Evolutionary conservation across 805 yeast species (phyloP).

Genomic region (Metschnikowia shivogae): DNA sequence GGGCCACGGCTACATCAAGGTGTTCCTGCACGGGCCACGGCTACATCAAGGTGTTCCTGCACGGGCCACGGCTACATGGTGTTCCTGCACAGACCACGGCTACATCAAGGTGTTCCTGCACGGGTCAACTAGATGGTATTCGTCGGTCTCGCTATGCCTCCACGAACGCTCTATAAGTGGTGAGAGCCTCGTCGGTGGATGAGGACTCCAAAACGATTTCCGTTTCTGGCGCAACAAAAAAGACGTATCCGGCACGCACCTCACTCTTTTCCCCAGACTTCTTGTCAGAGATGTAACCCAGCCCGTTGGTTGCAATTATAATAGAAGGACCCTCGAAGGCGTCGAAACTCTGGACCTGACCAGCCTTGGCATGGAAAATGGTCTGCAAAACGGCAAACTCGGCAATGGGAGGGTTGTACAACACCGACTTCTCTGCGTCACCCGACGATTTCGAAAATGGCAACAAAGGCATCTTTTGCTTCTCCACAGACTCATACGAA

Average conservation of each 20-base stretch:
- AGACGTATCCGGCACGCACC: constrained; percentile 72
- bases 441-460: constrained; percentile 59
- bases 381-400: constrained; percentile 94
- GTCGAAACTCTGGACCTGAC: constrained; percentile 51
- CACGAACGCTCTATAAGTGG: constrained; percentile 86
- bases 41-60: too few relatives aligned
- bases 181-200: constrained; percentile 48
- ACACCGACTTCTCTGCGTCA: constrained; percentile 52
- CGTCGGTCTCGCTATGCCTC: constrained; percentile 43
- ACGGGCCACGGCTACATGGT: too few relatives aligned
- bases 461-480: constrained; percentile 81
- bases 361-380: constrained; percentile 46
- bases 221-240: constrained; percentile 76
- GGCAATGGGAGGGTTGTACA: constrained; percentile 94
- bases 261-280: constrained; percentile 31
- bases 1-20: too few relatives aligned
- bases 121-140: not conserved
- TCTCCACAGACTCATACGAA: constrained; percentile 80
- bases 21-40: too few relatives aligned
- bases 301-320: constrained; percentile 77
- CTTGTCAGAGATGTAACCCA: constrained; percentile 52
- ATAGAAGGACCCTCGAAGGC: constrained; percentile 84
- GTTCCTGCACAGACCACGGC: too few relatives aligned
- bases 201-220: constrained; percentile 56
- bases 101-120: not conserved